A percentile compares a stretch with the other conserved stretches of the same genome.
phyloP scores from a whole-genome alignment of 495 filamentous ascomycete species.

The Xylaria telfairii region DNA sequence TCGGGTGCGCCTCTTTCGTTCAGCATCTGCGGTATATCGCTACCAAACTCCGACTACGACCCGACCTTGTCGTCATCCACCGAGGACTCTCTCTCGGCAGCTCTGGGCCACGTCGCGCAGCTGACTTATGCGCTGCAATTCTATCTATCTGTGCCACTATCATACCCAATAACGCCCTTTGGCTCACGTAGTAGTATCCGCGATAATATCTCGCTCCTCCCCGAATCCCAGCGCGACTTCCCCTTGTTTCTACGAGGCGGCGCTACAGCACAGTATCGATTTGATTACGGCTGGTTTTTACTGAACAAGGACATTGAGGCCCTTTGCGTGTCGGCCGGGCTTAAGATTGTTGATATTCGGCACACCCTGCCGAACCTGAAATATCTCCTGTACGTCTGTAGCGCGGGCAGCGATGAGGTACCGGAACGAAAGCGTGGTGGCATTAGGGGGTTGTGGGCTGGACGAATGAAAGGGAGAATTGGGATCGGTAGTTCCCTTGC shows the following conservation, averaged over 20 bases:
- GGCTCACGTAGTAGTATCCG: conserved; percentile 77
- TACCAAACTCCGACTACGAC: conserved; percentile 80
- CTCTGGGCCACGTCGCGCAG: conserved; percentile 81
- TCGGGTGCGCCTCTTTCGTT: conserved; percentile 67
- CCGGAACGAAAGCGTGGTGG: conserved; percentile 80
- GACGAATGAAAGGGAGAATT: conserved; percentile 38
- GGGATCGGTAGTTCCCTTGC: conserved; percentile 26
- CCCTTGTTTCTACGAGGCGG: conserved; percentile 78
- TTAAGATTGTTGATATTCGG: conserved; percentile 82
- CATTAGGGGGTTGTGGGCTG: conserved; percentile 67
- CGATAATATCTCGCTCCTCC: conserved; percentile 77
- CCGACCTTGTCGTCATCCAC: conserved; percentile 52
- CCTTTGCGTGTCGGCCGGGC: conserved; percentile 72
- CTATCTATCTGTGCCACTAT: conserved; percentile 79
- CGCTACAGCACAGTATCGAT: conserved; percentile 75
- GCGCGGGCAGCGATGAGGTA: conserved; percentile 76
- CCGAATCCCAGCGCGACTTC: conserved; percentile 69
- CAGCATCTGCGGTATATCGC: conserved; percentile 72
- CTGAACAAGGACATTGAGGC: conserved; percentile 94
- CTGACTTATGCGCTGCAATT: conserved; percentile 77
- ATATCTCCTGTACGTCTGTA: conserved; percentile 86
- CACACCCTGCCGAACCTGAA: conserved; percentile 93
- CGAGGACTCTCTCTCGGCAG: conserved; percentile 76
- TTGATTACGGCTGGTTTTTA: conserved; percentile 94
- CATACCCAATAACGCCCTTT: conserved; percentile 76